A percentile compares a stretch with the other conserved stretches of the same genome.
Conservation (phyloP, 2,329 filamentous ascomycete genomes). For the Sclerotinia subarctica region DNA sequence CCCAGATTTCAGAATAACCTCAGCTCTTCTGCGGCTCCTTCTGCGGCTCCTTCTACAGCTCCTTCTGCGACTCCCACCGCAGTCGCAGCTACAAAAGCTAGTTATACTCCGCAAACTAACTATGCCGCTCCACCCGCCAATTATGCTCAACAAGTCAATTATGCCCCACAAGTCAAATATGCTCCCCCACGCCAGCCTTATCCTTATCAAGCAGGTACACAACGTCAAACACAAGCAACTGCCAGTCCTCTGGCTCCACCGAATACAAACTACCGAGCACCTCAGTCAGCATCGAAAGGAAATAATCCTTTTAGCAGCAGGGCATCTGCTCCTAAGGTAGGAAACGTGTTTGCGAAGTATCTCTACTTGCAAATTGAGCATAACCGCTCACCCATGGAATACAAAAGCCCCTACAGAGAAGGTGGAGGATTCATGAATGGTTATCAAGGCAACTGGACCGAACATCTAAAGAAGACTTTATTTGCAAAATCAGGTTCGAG, state of each 20-base stretch:
- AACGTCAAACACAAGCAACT: constrained; percentile 12
- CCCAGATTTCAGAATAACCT: constrained; percentile 29
- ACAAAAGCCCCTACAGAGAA: constrained; percentile 57
- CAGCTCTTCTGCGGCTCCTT: too few relatives aligned
- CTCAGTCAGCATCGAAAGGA: constrained; percentile 24
- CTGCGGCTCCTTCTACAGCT: constrained; percentile 6
- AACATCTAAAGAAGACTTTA: constrained; percentile 35
- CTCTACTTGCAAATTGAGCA: constrained; percentile 58
- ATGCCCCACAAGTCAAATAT: constrained; percentile 13
- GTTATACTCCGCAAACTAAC: background rate
- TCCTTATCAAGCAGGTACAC: constrained; percentile 1
- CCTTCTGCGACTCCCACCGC: constrained; percentile 13
- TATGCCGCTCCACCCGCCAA: background rate
- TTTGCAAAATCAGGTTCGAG: constrained; percentile 29
- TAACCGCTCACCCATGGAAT: constrained; percentile 55
- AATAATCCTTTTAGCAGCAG: constrained; percentile 33
- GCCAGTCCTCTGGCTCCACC: constrained; percentile 24
- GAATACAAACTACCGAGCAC: constrained; percentile 25
- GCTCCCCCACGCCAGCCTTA: constrained; percentile 18
- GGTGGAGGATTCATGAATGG: constrained; percentile 59
- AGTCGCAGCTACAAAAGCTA: background rate
- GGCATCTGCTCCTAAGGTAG: constrained; percentile 20
- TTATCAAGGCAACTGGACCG: constrained; percentile 48
- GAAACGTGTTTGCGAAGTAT: constrained; percentile 36
- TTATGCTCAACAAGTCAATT: background rate